Evolutionary conservation across 2,329 filamentous ascomycete genomes (phyloP).

Genomic region (Sodiomyces alkalinus): DNA sequence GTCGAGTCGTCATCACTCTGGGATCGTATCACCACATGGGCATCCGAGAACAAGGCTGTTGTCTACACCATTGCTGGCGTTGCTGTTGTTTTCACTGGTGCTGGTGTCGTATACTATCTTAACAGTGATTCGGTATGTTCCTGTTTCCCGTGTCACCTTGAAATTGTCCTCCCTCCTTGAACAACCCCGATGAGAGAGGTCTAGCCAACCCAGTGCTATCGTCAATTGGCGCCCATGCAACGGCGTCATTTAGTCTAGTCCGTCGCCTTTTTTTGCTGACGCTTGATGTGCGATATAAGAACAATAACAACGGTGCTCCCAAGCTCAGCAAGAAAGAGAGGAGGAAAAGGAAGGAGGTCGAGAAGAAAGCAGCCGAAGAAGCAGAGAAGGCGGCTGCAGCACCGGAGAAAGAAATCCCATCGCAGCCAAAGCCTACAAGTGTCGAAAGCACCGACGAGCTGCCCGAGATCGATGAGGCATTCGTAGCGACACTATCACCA

Average conservation of each 20-base stretch:
- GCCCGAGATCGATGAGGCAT: constrained; percentile 48
- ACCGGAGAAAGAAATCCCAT: constrained; percentile 13
- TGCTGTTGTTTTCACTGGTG: constrained; percentile 78
- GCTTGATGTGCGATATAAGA: background rate
- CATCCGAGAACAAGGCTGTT: constrained; percentile 84
- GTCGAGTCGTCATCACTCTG: constrained; percentile 53
- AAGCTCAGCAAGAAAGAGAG: constrained; percentile 84
- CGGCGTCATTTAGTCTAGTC: too few relatives aligned
- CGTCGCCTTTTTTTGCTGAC: too few relatives aligned
- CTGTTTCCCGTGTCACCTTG: too few relatives aligned
- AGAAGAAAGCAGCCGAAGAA: constrained; percentile 37
- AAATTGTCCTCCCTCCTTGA: too few relatives aligned
- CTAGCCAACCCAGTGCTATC: too few relatives aligned
- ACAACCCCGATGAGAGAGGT: too few relatives aligned
- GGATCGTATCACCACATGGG: constrained; percentile 85
- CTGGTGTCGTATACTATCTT: constrained; percentile 87
- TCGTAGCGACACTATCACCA: constrained; percentile 32
- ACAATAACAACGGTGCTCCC: constrained; percentile 30
- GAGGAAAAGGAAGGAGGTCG: constrained; percentile 71
- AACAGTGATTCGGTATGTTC: constrained; percentile 39
- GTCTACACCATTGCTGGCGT: constrained; percentile 95
- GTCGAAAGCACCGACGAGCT: constrained; percentile 51
- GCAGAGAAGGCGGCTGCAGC: constrained; percentile 20
- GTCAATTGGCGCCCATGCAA: too few relatives aligned
- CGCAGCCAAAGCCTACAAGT: constrained; percentile 32